Percentiles rank a stretch among this genome's conserved stretches.
Conservation (phyloP, 441 rosid genomes). For the Melastoma candidum region DNA sequence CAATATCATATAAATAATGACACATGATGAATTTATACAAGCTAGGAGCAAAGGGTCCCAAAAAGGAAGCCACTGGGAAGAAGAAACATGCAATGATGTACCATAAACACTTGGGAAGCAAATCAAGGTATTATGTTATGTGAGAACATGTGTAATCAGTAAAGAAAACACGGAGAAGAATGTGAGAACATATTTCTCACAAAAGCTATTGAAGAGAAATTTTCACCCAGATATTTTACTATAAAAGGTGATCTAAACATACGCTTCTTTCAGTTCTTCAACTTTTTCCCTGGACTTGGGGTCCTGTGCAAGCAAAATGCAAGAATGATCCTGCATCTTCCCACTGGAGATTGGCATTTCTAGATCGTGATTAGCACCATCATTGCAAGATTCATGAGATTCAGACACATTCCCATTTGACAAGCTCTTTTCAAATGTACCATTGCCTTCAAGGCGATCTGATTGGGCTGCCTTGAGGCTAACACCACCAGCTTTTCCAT, state of each 20-base stretch:
- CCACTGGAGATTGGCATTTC: slow-evolving; percentile 31
- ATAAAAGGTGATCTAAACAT: slow-evolving; percentile 23
- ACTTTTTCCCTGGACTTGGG: slow-evolving; percentile 44
- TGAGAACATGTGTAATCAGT: too few relatives aligned
- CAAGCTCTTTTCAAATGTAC: slow-evolving; percentile 12
- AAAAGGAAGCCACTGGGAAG: too few relatives aligned
- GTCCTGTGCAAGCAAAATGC: slow-evolving; percentile 57
- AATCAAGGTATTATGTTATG: too few relatives aligned
- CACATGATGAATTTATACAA: too few relatives aligned
- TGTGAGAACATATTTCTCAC: too few relatives aligned
- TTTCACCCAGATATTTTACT: slow-evolving; percentile 3
- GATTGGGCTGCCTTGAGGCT: slow-evolving; percentile 24
- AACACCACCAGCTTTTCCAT: slow-evolving; percentile 17
- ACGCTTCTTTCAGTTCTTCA: slow-evolving; percentile 63
- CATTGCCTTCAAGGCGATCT: slow-evolving; percentile 25
- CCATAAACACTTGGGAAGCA: too few relatives aligned
- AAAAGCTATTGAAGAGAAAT: too few relatives aligned
- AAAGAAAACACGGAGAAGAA: too few relatives aligned
- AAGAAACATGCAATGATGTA: too few relatives aligned
- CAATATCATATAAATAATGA: too few relatives aligned
- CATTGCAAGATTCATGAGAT: slow-evolving; percentile 26
- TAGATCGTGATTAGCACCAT: slow-evolving; percentile 21
- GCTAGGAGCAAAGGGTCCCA: too few relatives aligned
- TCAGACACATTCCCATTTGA: slow-evolving; percentile 18
- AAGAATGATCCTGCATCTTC: slow-evolving; percentile 30